Base-by-base conservation (phyloP, 2,329 filamentous ascomycete genomes). In the Emmonsiellopsis sp. region DNA sequence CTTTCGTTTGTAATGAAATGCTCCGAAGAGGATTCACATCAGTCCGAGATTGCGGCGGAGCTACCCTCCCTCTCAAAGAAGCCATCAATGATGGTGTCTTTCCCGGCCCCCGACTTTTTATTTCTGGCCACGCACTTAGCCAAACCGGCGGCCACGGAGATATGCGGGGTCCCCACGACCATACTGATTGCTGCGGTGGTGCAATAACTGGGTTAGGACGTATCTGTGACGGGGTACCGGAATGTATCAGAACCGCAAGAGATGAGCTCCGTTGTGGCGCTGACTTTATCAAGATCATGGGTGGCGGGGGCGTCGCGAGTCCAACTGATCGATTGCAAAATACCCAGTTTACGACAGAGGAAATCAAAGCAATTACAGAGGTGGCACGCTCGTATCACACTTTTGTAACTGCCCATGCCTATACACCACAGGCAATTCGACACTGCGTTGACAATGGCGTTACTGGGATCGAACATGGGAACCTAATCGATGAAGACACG, bases 281-380 rank as follows among this genome's bases (percentile, higher is more conserved):
- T 0, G 78, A 83, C 60, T 83, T 83, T 58, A 75, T 84, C 64
- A 84, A 84, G 64, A 79, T 84, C 57, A 83, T 83, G 79, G 71
- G 71, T 0, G 74, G 74, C 5, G 80, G 81, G 1, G 81, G 81
- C 7, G 79, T 84, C 1, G 73, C 76, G 0, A 78, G 73, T 9
- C 78, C 79, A 0, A 81, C 78, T 0, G 81, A 83, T 60, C 67
- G 67, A 40, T 67, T 83, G 9, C 73, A 76, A 7, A 73, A 76
- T 59, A 65, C 77, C 11, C 81, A 84, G 61, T 84, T 83, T 64
- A 79, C 79, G 0, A 67, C 73, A 0, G 76, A 74, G 37, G 81
- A 84, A 67, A 76, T 84, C 52, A 66, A 66, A 40, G 79, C 80
- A 5, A 79, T 83, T 46, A 68, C 70, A 5, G 73, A 73, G 26